These are phyloP conservation scores for Colletotrichum sp. DNA, from an alignment of 2,329 filamentous ascomycete species.

Conservation along the genomic window DNA sequence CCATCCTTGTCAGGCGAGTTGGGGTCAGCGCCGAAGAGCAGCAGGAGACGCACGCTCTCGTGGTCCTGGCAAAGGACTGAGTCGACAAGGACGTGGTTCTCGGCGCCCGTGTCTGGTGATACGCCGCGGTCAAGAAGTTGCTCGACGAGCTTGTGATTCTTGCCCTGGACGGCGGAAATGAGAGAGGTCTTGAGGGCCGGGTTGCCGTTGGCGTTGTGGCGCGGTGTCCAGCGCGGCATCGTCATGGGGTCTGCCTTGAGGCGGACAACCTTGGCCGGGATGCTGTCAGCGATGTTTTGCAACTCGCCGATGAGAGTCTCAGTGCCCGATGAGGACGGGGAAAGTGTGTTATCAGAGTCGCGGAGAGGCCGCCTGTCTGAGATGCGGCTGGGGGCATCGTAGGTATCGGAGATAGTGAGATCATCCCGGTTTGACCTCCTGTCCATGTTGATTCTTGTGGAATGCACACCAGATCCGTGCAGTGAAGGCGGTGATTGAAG, in stretches of 20 bases:
- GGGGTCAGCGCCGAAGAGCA: slow-evolving; percentile 63
- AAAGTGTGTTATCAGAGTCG: slow-evolving; percentile 30
- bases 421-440: slow-evolving; percentile 2
- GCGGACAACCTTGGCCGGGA: slow-evolving; percentile 44
- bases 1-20: slow-evolving; percentile 55
- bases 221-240: slow-evolving; percentile 58
- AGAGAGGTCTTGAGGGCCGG: slow-evolving; percentile 52
- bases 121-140: slow-evolving; percentile 65
- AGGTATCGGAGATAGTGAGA: slow-evolving; percentile 9
- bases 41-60: slow-evolving; percentile 59
- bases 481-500: background rate
- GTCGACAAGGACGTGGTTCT: slow-evolving; percentile 56
- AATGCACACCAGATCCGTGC: background rate
- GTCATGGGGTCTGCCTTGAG: slow-evolving; percentile 54
- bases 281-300: slow-evolving; percentile 9
- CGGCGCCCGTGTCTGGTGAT: slow-evolving; percentile 50
- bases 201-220: slow-evolving; percentile 47
- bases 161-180: slow-evolving; percentile 58
- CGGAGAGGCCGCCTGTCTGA: slow-evolving; percentile 22
- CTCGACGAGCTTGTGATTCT: slow-evolving; percentile 61
- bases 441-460: background rate
- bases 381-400: slow-evolving; percentile 9
- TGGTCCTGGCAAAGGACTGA: slow-evolving; percentile 55
- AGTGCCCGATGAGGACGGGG: slow-evolving; percentile 32
- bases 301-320: slow-evolving; percentile 39